Evolutionary conservation across 371 early-diverging fungal genomes (phyloP), one percentile per base, ranked within the genome.

Genomic region (Racocetra persica): DNA sequence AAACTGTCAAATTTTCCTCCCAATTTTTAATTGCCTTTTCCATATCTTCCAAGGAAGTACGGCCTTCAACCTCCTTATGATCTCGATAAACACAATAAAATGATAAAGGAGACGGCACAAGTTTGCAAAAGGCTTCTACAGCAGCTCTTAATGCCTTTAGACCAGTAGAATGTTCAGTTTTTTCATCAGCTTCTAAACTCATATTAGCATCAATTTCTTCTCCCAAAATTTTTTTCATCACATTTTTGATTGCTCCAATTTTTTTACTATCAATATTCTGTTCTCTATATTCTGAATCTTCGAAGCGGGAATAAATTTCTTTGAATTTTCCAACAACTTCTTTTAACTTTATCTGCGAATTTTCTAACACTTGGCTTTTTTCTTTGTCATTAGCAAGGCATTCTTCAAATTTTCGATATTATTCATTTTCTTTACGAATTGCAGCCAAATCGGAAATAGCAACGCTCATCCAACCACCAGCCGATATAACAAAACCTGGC

Each of bases 41-140:
- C 45, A 71, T 71, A 52, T 71, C 72, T 18, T 24, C 14, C 52
- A 71, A 71, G 24, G 72, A 71, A 52, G 22, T 18, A 24, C 72
- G 72, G 45, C 2, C 10, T 51, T 52, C 11, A 71, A 24, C 14
- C 51, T 45, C 72, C 4, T 20, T 16, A 24, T 22, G 16, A 51
- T 49, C 72, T 18, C 45, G 52, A 71, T 52, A 22, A 49, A 71
- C 51, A 24, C 14, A 51, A 71, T 51, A 51, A 51, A 71, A 22
- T 4, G 45, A 22, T 18, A 71, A 7, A 24, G 51, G 72, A 71
- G 72, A 41, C 0, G 41, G 51, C 16, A 13, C 51, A 45, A 71
- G 18, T 49, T 51, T 51, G 13, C 45, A 24, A 51, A 52, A 2
- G 22, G 51, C 14, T n/a, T 71, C 72, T 8, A 71, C 0, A 26